Evolutionary conservation across 495 filamentous ascomycete genomes (phyloP).

Genomic region (Neurospora tetrasperma): DNA sequence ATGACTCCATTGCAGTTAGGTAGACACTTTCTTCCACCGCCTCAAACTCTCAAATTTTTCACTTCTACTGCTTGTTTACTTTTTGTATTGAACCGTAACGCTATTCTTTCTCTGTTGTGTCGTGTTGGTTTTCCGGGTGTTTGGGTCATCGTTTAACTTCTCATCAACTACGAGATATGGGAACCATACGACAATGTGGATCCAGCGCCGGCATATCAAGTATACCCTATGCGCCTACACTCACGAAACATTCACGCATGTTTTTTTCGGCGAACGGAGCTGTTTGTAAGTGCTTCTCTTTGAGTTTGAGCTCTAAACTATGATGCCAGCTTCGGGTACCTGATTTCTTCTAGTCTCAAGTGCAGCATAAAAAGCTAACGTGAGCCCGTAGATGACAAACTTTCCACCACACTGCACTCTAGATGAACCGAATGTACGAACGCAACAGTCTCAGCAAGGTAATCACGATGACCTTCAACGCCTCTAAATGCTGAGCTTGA

Average conservation of each 20-base stretch:
- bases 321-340: not conserved
- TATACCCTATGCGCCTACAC: not conserved
- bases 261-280: not conserved
- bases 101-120: not conserved
- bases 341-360: not conserved
- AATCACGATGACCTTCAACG: not conserved
- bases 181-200: not conserved
- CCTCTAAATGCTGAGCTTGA: not conserved
- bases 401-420: not conserved
- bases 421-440: not conserved
- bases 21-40: not conserved
- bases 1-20: not conserved
- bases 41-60: not conserved
- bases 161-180: not conserved
- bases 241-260: not conserved
- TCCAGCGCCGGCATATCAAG: not conserved
- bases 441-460: not conserved
- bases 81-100: not conserved
- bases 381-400: not conserved
- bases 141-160: not conserved
- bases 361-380: not conserved
- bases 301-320: not conserved
- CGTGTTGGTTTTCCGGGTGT: not conserved
- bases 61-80: not conserved
- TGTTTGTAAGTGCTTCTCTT: not conserved